Evolutionary conservation across 2,329 filamentous ascomycete species (phyloP), one percentile per base, ranked within the genome.

Genomic region (Beauveria caledonica): DNA sequence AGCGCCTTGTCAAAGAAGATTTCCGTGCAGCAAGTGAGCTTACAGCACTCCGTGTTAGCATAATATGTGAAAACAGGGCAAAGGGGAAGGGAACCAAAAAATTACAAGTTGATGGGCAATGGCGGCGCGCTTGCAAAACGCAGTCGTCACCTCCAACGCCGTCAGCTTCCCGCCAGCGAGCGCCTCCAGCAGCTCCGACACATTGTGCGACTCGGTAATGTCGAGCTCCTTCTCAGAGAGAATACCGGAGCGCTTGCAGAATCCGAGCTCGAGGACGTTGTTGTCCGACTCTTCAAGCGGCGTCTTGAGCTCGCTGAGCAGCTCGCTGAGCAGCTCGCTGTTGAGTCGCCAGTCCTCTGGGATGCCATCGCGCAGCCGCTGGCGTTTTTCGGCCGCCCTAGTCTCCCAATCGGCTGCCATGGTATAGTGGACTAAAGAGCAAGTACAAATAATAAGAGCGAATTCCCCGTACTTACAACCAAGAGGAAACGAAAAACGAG

Each of bases 141-240:
- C 69, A 10, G 69, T 70, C 5, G 72, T 71, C 0, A 77, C 77
- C n/a, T 70, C 68, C 4, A 71, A 65, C 15, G 74, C 66, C 6
- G 71, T 71, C 44, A 75, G 64, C 25, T 67, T 65, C 6, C 68
- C 67, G 10, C 59, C 53, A 0, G 71, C 70, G 21, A 78, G 72
- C 17, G 69, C 71, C 42, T 67, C 66, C 0, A 75, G 68, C 27
- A 80, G 68, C 7, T 64, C 67, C 9, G 70, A 66, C 1, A 72
- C 73, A 59, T 74, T 72, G 60, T 75, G 74, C 7, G 70, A 67
- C 55, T 77, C 74, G 0, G 79, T 81, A 39, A 81, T 77, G 11
- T 71, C 70, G 9, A 80, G 64, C 64, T 81, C 78, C 5, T 66
- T 56, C 0, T 70, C 60, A 0, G 73, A 73, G 1, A 81, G 66